phyloP scores from a whole-genome alignment of 2,329 filamentous ascomycete species.

The Fusarium mangiferae region DNA sequence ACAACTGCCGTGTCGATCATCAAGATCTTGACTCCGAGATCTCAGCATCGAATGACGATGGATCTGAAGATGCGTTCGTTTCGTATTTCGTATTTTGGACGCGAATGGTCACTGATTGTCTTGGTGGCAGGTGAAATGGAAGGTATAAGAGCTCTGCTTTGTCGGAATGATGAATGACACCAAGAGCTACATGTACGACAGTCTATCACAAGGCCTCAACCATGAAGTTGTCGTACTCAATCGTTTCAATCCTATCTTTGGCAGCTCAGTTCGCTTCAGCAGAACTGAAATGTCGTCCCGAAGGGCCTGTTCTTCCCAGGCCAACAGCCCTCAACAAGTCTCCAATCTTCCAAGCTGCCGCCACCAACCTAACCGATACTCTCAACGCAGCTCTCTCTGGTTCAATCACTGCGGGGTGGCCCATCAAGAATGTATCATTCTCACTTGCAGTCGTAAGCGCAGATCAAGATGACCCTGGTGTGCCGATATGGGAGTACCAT shows the following conservation, averaged over 20 bases:
- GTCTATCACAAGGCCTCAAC: background rate
- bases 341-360: slow-evolving; percentile 43
- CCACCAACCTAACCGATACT: slow-evolving; percentile 41
- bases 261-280: background rate
- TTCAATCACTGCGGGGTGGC: slow-evolving; percentile 49
- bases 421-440: slow-evolving; percentile 51
- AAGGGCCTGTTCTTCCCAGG: slow-evolving; percentile 47
- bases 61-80: background rate
- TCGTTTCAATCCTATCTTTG: background rate
- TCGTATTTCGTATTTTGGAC: slow-evolving; percentile 18
- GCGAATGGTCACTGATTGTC: background rate
- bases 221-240: background rate
- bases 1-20: slow-evolving; percentile 25
- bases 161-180: background rate
- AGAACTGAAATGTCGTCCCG: slow-evolving; percentile 43
- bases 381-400: slow-evolving; percentile 48
- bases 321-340: slow-evolving; percentile 43
- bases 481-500: slow-evolving; percentile 55
- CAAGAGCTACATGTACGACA: background rate
- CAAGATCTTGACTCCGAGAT: background rate
- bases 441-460: slow-evolving; percentile 50
- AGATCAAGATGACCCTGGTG: slow-evolving; percentile 39
- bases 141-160: background rate
- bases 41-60: background rate
- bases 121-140: background rate